Evolutionary conservation across 2,329 filamentous ascomycete genomes (phyloP), one percentile per base, ranked within the genome.

Genomic region (Zasmidium angulare): DNA sequence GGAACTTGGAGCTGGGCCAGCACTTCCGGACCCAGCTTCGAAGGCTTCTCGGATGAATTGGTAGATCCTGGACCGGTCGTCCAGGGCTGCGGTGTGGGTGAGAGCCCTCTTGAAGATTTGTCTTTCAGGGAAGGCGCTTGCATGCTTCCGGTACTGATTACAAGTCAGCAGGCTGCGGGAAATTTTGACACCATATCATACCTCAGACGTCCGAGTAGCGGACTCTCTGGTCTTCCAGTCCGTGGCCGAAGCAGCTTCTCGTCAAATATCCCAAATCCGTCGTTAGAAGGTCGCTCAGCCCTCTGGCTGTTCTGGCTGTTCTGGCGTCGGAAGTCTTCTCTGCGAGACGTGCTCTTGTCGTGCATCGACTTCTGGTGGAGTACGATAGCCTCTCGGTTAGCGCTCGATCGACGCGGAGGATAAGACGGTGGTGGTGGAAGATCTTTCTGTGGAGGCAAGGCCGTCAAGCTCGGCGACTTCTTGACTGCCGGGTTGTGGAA

Each of bases 231-330:
- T 3, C 49, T 22, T 6, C 24, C 54, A 12, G 46, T 29, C 14
- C 50, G 43, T 31, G 59, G 59, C 26, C 51, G 51, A 19, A 60
- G 50, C 17, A 58, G 9, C 20, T 63, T 58, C 49, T 63, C 55
- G 31, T 60, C 55, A 29, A 60, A 50, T n/a, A 24, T 51, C 22
- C 53, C 31, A 20, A 48, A 50, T 21, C 31, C 53, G 20, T 59
- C 55, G 23, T 54, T 46, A n/a, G n/a, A n/a, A n/a, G n/a, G n/a
- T n/a, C n/a, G n/a, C 51, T 46, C 19, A n/a, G 26, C 29, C 12
- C 21, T 50, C 26, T 55, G 51, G 23, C 36, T 21, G 11, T 26
- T 19, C 40, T 63, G 48, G 24, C 52, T 31, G 22, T 47, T 50
- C 17, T 48, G 21, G 19, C 20, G 9, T 43, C 19, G 26, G 11